These are phyloP conservation scores for Amaranthus palmeri DNA, from an alignment of 148 eudicot species.

Conservation along the genomic window DNA sequence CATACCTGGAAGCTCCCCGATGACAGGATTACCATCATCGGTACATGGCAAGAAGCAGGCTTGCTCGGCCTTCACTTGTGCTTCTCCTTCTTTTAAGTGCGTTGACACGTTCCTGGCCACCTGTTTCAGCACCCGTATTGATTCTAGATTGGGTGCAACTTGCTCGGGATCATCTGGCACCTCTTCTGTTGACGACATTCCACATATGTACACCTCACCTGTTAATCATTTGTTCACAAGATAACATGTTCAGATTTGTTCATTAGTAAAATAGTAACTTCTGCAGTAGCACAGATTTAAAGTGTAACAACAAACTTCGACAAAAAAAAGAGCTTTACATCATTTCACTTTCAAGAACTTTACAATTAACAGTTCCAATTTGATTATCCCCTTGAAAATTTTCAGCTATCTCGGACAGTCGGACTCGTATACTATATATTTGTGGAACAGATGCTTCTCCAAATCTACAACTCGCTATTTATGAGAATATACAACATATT, in stretches of 20 bases:
- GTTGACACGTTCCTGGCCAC: conserved; percentile 71
- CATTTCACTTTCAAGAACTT: no score
- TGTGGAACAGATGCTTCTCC: no score
- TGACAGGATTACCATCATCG: conserved; percentile 60
- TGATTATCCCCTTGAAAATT: no score
- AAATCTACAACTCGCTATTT: no score
- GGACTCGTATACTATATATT: no score
- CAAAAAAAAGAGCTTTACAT: neutral
- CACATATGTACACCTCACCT: conserved; percentile 95
- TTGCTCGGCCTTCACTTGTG: conserved; percentile 72
- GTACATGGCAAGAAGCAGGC: conserved; percentile 86
- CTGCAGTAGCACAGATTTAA: neutral
- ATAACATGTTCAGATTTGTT: neutral
- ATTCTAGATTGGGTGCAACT: conserved; percentile 55
- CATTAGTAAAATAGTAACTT: neutral
- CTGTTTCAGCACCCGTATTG: conserved; percentile 56
- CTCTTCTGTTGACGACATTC: conserved; percentile 65
- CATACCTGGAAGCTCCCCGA: conserved; percentile 68
- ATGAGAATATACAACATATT: no score
- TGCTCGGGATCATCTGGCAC: conserved; percentile 69
- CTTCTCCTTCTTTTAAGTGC: conserved; percentile 59
- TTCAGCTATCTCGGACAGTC: no score
- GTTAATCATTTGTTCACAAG: neutral
- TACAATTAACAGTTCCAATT: no score
- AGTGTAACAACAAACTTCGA: neutral